Conservation (phyloP, 1,139 yeast species). For the Suhomyces panamericanus region DNA sequence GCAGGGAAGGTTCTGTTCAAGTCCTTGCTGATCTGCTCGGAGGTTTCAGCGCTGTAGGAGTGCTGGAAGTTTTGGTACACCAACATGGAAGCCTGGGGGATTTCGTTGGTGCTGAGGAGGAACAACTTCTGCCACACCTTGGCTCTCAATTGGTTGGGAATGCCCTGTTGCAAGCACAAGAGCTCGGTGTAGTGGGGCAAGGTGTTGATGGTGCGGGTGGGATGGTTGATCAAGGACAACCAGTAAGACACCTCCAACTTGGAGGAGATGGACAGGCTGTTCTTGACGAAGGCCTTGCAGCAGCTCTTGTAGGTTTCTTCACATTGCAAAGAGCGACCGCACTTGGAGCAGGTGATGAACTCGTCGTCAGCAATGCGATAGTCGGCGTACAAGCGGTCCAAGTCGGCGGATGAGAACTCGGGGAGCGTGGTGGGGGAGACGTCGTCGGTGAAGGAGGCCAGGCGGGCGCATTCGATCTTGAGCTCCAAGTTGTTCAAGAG, state of each 20-base stretch:
- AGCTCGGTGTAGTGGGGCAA: constrained; percentile 50
- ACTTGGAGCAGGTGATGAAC: constrained; percentile 37
- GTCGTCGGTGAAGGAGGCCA: constrained; percentile 18
- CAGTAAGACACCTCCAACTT: constrained; percentile 44
- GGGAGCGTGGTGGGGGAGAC: constrained; percentile 7
- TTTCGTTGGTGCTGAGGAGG: constrained; percentile 29
- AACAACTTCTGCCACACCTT: constrained; percentile 41
- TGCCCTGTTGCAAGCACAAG: constrained; percentile 41
- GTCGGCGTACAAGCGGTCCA: constrained; percentile 19
- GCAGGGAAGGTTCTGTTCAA: constrained; percentile 64
- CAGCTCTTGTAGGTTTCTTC: constrained; percentile 19
- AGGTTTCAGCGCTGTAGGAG: constrained; percentile 41
- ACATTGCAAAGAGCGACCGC: constrained; percentile 25
- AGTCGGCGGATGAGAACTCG: constrained; percentile 17
- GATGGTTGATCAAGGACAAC: constrained; percentile 47
- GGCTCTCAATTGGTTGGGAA: constrained; percentile 41
- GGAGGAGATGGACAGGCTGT: constrained; percentile 22
- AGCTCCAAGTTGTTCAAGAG: constrained; percentile 33
- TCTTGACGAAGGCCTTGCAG: constrained; percentile 21
- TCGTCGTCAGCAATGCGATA: constrained; percentile 36
- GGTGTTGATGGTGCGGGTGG: constrained; percentile 46
- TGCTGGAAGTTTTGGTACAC: constrained; percentile 47
- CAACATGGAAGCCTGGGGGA: constrained; percentile 39
- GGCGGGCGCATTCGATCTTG: constrained; percentile 31
- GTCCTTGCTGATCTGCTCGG: constrained; percentile 61